Evolutionary conservation across 2,329 filamentous ascomycete species (phyloP).

Genomic region (Penicillium sp.): DNA sequence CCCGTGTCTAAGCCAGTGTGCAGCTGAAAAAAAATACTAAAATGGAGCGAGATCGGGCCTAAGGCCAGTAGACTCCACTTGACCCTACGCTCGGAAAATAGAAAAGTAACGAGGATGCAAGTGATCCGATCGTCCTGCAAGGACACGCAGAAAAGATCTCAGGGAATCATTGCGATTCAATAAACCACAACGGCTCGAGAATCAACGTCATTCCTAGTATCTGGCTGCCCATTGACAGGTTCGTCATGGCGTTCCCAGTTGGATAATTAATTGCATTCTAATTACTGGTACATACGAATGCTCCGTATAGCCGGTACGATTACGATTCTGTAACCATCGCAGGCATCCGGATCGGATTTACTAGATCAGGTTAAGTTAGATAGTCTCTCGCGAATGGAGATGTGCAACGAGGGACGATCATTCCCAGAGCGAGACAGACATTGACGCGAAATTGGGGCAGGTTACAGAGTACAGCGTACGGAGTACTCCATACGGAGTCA

Average conservation of each 20-base stretch:
- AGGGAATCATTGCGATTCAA: conserved; percentile 8
- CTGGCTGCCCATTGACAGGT: no score
- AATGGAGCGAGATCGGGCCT: conserved; percentile 37
- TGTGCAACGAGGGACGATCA: conserved; percentile 19
- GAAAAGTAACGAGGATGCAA: conserved; percentile 29
- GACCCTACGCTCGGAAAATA: conserved; percentile 37
- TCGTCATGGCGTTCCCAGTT: no score
- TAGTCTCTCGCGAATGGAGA: conserved; percentile 15
- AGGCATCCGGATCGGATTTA: conserved; percentile 2
- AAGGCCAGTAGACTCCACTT: conserved; percentile 31
- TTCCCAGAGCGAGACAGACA: conserved; percentile 7
- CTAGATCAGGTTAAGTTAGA: conserved; percentile 6
- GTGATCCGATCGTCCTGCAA: conserved; percentile 29
- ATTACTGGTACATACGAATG: no score
- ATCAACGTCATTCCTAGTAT: not conserved
- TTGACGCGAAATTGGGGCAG: not conserved
- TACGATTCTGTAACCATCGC: not conserved
- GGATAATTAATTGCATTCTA: no score
- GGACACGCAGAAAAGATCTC: conserved; percentile 15
- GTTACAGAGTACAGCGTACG: not conserved
- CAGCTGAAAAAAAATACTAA: conserved; percentile 22
- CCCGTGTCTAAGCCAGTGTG: conserved; percentile 22
- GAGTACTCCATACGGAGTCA: no score
- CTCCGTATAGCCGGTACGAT: no score
- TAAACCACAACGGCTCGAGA: not conserved